A percentile compares a stretch with the other conserved stretches of the same genome.
Conservation (phyloP, 1,284 basidiomycete genomes). For the Pseudozyma hubeiensis region DNA sequence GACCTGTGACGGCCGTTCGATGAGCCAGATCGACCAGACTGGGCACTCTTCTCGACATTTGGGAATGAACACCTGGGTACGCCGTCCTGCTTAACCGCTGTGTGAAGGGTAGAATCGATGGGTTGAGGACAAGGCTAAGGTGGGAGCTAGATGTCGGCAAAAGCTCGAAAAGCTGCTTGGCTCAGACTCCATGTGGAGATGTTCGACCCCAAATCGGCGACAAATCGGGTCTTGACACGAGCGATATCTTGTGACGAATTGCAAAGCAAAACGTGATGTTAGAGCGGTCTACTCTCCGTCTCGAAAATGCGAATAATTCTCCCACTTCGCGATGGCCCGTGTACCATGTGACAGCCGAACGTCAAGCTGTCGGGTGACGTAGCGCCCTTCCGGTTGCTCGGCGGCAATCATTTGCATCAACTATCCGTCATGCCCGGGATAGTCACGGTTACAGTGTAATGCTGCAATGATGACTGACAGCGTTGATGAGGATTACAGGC, state of each 20-base stretch:
- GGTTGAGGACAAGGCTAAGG: neutral
- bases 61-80: neutral
- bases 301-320: too few relatives aligned
- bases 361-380: constrained; percentile 35
- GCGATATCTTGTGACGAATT: too few relatives aligned
- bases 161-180: constrained; percentile 2
- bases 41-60: constrained; percentile 45
- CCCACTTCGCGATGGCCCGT: constrained; percentile 14
- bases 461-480: constrained; percentile 17
- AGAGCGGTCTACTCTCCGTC: too few relatives aligned
- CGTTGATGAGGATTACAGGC: too few relatives aligned
- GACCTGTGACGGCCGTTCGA: constrained; percentile 55
- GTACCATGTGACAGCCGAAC: constrained; percentile 17
- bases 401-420: neutral
- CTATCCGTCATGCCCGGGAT: too few relatives aligned
- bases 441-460: neutral
- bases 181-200: constrained; percentile 23
- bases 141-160: neutral
- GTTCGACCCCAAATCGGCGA: neutral
- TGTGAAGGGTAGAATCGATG: too few relatives aligned
- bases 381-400: neutral
- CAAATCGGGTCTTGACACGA: neutral
- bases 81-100: too few relatives aligned
- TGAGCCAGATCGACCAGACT: constrained; percentile 57
- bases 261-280: too few relatives aligned